phyloP scores from a whole-genome alignment of 306 rosid genomes.

The Cicer bijugum region DNA sequence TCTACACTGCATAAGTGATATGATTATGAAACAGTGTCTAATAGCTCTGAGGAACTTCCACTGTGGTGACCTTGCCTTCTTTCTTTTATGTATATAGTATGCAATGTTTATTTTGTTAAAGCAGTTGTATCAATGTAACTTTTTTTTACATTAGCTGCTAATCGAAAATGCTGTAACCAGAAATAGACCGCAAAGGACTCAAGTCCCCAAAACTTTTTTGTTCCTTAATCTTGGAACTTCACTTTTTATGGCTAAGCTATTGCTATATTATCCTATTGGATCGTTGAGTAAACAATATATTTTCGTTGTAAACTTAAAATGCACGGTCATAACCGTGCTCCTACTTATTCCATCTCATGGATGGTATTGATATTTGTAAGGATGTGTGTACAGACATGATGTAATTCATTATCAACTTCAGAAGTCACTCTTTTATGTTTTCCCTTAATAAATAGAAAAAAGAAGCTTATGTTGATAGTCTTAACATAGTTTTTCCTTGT shows the following conservation, averaged over 20 bases:
- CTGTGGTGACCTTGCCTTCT: not conserved
- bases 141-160: not conserved
- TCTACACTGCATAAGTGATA: slow-evolving; percentile 30
- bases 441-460: not conserved
- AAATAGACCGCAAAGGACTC: not conserved
- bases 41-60: slow-evolving; percentile 25
- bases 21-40: slow-evolving; percentile 21
- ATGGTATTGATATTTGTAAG: slow-evolving; percentile 14
- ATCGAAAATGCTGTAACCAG: not conserved
- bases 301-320: not conserved
- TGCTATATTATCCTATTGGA: slow-evolving; percentile 8
- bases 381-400: slow-evolving; percentile 10
- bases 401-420: slow-evolving; percentile 5
- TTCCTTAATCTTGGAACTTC: slow-evolving; percentile 3
- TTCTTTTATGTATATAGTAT: slow-evolving; percentile 17
- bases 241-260: slow-evolving; percentile 8
- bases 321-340: not conserved
- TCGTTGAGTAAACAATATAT: not conserved
- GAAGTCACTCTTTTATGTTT: slow-evolving; percentile 30
- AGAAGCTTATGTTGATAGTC: slow-evolving; percentile 11
- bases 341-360: slow-evolving; percentile 34
- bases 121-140: not conserved
- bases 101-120: not conserved
- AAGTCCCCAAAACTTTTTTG: not conserved
- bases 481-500: slow-evolving; percentile 31